Evolutionary conservation across 2,329 filamentous ascomycete genomes (phyloP).

Genomic region (Zopfia rhizophila): DNA sequence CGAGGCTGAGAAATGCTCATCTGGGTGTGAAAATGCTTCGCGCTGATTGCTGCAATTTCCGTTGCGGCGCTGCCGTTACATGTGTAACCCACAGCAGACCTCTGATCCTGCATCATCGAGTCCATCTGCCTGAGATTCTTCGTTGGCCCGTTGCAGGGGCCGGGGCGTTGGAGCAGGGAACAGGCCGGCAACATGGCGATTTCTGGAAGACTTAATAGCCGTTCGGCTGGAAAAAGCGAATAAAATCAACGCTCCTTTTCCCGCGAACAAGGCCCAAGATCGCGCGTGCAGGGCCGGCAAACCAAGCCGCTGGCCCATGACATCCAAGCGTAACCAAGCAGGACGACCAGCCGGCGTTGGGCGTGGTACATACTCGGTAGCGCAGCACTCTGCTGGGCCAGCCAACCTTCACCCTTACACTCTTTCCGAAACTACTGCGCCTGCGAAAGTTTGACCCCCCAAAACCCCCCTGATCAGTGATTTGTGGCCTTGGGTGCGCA

Average conservation of each 20-base stretch:
- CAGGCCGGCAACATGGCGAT: constrained; percentile 33
- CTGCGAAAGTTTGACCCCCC: constrained; percentile 40
- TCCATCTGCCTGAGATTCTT: constrained; percentile 12
- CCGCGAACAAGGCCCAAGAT: constrained; percentile 39
- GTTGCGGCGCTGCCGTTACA: constrained; percentile 42
- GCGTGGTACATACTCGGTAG: constrained; percentile 27
- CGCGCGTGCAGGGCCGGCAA: constrained; percentile 36
- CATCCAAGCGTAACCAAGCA: constrained; percentile 32
- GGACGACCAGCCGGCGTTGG: constrained; percentile 33
- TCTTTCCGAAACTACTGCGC: constrained; percentile 44
- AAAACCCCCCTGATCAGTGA: constrained; percentile 32
- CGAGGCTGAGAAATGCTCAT: constrained; percentile 35
- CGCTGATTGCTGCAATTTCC: constrained; percentile 48
- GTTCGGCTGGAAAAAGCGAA: constrained; percentile 38
- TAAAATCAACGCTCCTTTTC: constrained; percentile 25
- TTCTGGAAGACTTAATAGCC: constrained; percentile 43
- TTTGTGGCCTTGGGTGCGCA: constrained; percentile 28
- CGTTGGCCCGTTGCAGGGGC: constrained; percentile 14
- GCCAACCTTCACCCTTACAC: constrained; percentile 23
- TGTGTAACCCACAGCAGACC: constrained; percentile 36
- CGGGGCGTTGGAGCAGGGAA: constrained; percentile 19
- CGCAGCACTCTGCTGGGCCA: constrained; percentile 26
- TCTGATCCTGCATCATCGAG: constrained; percentile 36
- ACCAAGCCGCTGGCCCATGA: constrained; percentile 27
- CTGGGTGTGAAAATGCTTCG: constrained; percentile 25